phyloP scores from a whole-genome alignment of 2,329 filamentous ascomycete genomes.

The Calonectria honghensis region DNA sequence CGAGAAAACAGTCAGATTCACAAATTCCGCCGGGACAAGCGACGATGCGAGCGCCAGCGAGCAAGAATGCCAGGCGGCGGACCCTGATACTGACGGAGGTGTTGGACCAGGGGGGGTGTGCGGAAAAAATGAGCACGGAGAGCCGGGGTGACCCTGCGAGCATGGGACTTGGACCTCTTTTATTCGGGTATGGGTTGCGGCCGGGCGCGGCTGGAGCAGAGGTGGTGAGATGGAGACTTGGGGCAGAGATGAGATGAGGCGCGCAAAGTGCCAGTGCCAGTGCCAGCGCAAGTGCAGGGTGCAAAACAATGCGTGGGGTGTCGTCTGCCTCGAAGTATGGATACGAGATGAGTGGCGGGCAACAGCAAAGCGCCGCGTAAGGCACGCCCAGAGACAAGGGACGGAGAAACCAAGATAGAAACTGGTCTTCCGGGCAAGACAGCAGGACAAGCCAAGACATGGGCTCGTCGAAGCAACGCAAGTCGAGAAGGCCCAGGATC shows the following conservation, averaged over 20 bases:
- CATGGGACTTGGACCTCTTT: slow-evolving; percentile 39
- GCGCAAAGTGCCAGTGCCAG: slow-evolving; percentile 28
- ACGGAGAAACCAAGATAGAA: slow-evolving; percentile 26
- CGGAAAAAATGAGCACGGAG: slow-evolving; percentile 27
- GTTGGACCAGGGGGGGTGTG: slow-evolving; percentile 32
- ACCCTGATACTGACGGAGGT: slow-evolving; percentile 42
- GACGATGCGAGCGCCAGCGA: slow-evolving; percentile 18
- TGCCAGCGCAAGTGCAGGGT: slow-evolving; percentile 19
- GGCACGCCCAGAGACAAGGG: slow-evolving; percentile 13
- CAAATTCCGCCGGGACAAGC: slow-evolving; percentile 5
- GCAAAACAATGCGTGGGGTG: slow-evolving; percentile 21
- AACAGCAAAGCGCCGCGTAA: not conserved
- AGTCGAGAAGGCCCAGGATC: slow-evolving; percentile 10
- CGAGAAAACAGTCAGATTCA: slow-evolving; percentile 18
- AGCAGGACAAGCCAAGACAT: slow-evolving; percentile 2
- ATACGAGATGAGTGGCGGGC: slow-evolving; percentile 18
- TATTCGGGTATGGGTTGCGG: slow-evolving; percentile 36
- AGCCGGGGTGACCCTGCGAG: slow-evolving; percentile 33
- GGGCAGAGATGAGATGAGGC: slow-evolving; percentile 34
- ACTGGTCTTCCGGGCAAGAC: slow-evolving; percentile 7
- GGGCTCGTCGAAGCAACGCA: slow-evolving; percentile 8
- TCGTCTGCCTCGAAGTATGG: slow-evolving; percentile 15
- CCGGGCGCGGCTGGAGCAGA: slow-evolving; percentile 37
- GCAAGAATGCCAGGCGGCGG: slow-evolving; percentile 37
- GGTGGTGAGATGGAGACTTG: slow-evolving; percentile 23